These are phyloP conservation scores for Cornus controversa DNA, from an alignment of 148 eudicot genomes.

Conservation along the genomic window DNA sequence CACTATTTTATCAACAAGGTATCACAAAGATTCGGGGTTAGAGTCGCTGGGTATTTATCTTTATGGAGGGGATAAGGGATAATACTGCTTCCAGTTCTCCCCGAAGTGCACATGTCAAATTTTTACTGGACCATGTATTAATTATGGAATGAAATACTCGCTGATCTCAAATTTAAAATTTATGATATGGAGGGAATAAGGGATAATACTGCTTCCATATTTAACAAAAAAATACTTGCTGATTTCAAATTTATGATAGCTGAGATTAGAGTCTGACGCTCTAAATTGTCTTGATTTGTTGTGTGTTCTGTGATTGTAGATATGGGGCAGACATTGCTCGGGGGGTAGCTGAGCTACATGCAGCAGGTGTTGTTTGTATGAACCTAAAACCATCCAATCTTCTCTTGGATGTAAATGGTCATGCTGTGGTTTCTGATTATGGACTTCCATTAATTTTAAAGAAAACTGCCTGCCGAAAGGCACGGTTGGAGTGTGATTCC, in stretches of 20 bases:
- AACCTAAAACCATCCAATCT: slow-evolving; percentile 92
- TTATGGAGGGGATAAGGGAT: background rate
- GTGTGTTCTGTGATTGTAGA: slow-evolving; percentile 38
- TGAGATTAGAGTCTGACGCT: background rate
- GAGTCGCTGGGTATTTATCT: background rate
- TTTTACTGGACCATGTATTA: background rate
- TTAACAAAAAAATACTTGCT: background rate
- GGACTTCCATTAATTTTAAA: slow-evolving; percentile 93
- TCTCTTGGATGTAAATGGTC: slow-evolving; percentile 82
- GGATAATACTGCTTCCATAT: too few relatives aligned
- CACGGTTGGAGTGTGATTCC: slow-evolving; percentile 71
- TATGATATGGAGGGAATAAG: too few relatives aligned
- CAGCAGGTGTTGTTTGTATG: slow-evolving; percentile 98
- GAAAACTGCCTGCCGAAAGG: slow-evolving; percentile 82
- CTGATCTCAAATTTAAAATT: background rate
- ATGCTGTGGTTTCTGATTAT: slow-evolving; percentile 90
- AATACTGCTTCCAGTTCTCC: background rate
- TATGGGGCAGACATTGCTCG: slow-evolving; percentile 97
- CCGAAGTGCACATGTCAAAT: background rate
- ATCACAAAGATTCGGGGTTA: background rate
- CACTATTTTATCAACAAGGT: background rate
- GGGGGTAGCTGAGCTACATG: slow-evolving; percentile 97
- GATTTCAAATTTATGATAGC: background rate
- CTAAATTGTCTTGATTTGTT: slow-evolving; percentile 9
- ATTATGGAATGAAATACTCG: background rate